Base-by-base conservation (phyloP, 1,284 basidiomycete genomes). In the Takashimella tepidaria region DNA sequence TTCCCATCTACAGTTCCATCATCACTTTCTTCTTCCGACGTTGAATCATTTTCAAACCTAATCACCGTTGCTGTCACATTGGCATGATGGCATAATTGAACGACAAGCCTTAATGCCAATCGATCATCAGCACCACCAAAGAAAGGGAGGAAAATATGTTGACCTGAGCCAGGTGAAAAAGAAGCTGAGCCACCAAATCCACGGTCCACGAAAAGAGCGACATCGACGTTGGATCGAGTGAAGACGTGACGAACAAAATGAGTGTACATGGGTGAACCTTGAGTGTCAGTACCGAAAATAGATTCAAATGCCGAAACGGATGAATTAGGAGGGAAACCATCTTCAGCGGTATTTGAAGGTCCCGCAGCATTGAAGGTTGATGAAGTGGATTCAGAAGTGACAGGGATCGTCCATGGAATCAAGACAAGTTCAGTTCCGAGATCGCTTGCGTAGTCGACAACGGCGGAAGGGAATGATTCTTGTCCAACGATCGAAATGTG, bases 71-170 rank as follows among this genome's bases (percentile, higher is more conserved):
- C 90, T 6, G 76, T 81, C 2, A 89, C 80, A 62, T 86, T 85
- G 41, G 77, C 70, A 47, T 73, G 63, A 19, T 68, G 64, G 63
- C 88, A 90, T 12, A 93, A 79, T 73, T 92, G 89, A 11, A 88
- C 82, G 8, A 89, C 80, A 63, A 93, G 84, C 37, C 81, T 76
- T 22, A 96, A 77, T 0, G 90, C 89, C 8, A 89, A 80, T 2
- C 92, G 83, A 68, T 96, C 92, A 72, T 97, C 92, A 0, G 89
- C 86, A 0, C 92, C 92, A 48, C 92, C 92, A 69, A 92, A 87
- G 81, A 95, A 96, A 0, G 89, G 87, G 40, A 95, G 72, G 76
- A 92, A 86, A 49, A 92, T 73, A 62, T 89, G 88, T 60, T 85
- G 82, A 27, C 73, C 67, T 45, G 65, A 57, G 1, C 70, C 72